phyloP scores from a whole-genome alignment of 192 early-diverging fungal species.

The Gryganskiella cystojenkinii region DNA sequence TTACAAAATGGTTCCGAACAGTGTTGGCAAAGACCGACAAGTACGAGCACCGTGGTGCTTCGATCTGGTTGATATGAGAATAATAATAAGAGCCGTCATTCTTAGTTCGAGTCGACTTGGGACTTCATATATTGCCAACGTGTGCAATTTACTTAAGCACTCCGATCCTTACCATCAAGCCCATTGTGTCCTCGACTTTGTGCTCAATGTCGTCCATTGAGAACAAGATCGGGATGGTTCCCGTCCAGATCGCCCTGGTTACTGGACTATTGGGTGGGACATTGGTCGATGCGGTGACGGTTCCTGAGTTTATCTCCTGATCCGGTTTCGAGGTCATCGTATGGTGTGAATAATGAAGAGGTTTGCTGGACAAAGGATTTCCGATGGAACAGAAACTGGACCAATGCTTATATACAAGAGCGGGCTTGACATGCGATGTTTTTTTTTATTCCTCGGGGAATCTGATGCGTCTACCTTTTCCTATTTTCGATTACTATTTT shows the following conservation, averaged over 20 bases:
- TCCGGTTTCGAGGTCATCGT: no score
- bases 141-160: background rate
- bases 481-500: background rate
- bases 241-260: slow-evolving; percentile 48
- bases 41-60: slow-evolving; percentile 68
- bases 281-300: background rate
- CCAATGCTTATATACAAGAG: no score
- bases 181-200: background rate
- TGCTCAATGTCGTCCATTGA: slow-evolving; percentile 1
- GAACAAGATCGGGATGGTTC: slow-evolving; percentile 48
- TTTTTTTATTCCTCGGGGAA: no score
- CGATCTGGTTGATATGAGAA: slow-evolving; percentile 43
- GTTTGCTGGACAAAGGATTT: no score
- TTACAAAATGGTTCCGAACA: slow-evolving; percentile 48
- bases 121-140: slow-evolving; percentile 7
- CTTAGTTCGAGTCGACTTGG: no score
- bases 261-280: slow-evolving; percentile 33
- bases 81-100: no score
- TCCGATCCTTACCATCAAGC: slow-evolving; percentile 14
- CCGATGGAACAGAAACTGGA: no score
- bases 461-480: slow-evolving; percentile 6
- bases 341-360: no score
- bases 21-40: slow-evolving; percentile 58
- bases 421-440: no score
- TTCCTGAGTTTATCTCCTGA: background rate